Base-by-base conservation (phyloP, 257 asterid species). In the Solanum tacnaense region DNA sequence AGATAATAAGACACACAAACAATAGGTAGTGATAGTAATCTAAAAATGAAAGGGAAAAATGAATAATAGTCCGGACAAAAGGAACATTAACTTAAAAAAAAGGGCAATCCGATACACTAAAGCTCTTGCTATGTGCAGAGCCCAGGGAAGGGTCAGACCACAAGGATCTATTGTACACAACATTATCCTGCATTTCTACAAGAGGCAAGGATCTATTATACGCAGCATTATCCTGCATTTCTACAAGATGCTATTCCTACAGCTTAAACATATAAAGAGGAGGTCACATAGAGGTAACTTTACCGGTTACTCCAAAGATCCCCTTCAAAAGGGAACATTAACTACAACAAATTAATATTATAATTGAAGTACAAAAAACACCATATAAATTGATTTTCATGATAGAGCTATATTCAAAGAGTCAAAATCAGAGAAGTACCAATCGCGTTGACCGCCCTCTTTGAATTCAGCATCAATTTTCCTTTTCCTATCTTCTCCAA, bases 401-500 rank as follows among this genome's bases (percentile, higher is more conserved):
- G 46, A 73, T 73, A 73, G 25, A 34, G 7, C 41, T 71, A 31
- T 31, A 71, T 71, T 32, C 81, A 20, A 11, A 73, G 16, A 73
- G 78, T 16, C 78, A 31, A 16, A 71, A 71, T 16, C 36, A 13
- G 52, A 79, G 15, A 2, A 70, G 12, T 95, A 97, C 98, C 99
- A 97, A 91, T 95, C 95, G 87, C 98, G 97, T 84, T 97, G 99
- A 85, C 99, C 99, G 70, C 99, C 99, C 91, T 97, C 98, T 91
- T 94, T 94, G 90, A 97, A 97, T 71, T 95, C 98, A 10, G 98
- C 96, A 72, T 97, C 99, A 34, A 95, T 90, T 65, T 92, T 93
- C 72, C 88, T 83, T 94, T 96, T 95, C 90, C 85, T 91, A 58
- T 95, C 97, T 93, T 93, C 98, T 85, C 99, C 99, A 52, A 90